Evolutionary conservation across 2,329 filamentous ascomycete genomes (phyloP).

Genomic region (Leptographium flavum): DNA sequence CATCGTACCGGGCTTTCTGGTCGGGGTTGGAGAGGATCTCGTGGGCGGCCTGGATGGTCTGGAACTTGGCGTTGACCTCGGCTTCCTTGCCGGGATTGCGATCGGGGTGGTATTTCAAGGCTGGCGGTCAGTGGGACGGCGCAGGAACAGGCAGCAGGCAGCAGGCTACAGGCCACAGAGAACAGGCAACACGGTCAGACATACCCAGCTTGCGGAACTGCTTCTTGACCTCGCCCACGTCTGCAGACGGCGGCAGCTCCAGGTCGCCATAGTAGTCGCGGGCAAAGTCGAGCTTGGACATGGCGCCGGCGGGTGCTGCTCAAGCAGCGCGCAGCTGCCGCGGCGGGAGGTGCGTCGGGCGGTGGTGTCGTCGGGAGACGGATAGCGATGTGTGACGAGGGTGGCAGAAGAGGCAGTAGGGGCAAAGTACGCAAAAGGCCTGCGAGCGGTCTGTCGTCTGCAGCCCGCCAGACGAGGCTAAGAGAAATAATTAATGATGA

Average conservation of each 20-base stretch:
- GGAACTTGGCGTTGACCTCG: slow-evolving; percentile 70
- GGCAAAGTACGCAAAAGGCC: no score
- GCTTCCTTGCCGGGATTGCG: slow-evolving; percentile 72
- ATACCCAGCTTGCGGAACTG: slow-evolving; percentile 72
- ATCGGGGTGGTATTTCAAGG: slow-evolving; percentile 77
- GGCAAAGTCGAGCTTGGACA: slow-evolving; percentile 51
- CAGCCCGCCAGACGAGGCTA: no score
- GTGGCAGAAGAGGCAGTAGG: no score
- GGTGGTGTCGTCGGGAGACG: no score
- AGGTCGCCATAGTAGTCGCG: slow-evolving; percentile 80
- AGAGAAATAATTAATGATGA: no score
- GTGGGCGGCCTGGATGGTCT: slow-evolving; percentile 73
- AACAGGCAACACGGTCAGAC: not conserved
- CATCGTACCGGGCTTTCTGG: slow-evolving; percentile 38
- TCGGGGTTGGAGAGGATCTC: slow-evolving; percentile 49
- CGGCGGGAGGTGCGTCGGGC: no score
- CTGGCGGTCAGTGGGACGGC: slow-evolving; percentile 24
- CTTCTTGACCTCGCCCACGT: slow-evolving; percentile 66
- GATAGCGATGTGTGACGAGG: no score
- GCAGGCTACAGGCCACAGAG: not conserved
- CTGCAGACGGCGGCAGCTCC: slow-evolving; percentile 52
- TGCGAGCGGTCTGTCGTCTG: no score
- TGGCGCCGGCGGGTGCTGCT: slow-evolving; percentile 21
- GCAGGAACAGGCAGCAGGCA: not conserved
- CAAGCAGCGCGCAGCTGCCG: not conserved